Base-by-base conservation (phyloP, 1,284 basidiomycete species). In the Dichomitus squalens region DNA sequence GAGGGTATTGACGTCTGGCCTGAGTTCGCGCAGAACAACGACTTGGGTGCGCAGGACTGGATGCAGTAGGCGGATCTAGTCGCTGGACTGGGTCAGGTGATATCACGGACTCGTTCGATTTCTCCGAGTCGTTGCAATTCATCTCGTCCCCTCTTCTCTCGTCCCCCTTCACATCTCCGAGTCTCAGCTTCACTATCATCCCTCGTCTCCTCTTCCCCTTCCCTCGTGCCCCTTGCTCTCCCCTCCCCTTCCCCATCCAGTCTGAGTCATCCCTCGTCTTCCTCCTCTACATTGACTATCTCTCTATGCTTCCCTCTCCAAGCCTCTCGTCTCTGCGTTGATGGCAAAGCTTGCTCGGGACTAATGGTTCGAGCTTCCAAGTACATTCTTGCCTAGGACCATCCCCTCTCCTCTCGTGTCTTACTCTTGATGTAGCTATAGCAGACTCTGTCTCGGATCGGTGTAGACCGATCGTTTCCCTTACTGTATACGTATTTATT, bases 391-490 rank as follows among this genome's bases (percentile, higher is more conserved):
- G 1, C 41, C 18, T 8, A 12, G 14, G 7, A 33, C 4, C 39
- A 29, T 35, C 40, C 33, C 38, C n/a, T 31, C 44, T 40, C 36
- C 29, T 18, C 7, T 20, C 44, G 31, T 47, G n/a, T 44, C 46
- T 52, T 29, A 36, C 21, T 55, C 48, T 29, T 40, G 36, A 49
- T 56, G 60, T 61, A 56, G 55, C 53, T 52, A 58, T 50, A 49
- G 34, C 41, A 38, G 29, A 21, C 7, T 18, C 33, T 47, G n/a
- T 29, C 49, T 23, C 23, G 33, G 23, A 7, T 23, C 16, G 16
- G 35, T 38, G n/a, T n/a, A n/a, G n/a, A 35, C 20, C 54, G 51
- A 50, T 48, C 36, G n/a, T n/a, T 48, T 20, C 7, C 34, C 20
- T 40, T 39, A 53, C 44, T 48, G 38, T 48, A 41, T 54, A 36